Conservation (phyloP, 192 early-diverging fungal species). For the Linnemannia zychae region DNA sequence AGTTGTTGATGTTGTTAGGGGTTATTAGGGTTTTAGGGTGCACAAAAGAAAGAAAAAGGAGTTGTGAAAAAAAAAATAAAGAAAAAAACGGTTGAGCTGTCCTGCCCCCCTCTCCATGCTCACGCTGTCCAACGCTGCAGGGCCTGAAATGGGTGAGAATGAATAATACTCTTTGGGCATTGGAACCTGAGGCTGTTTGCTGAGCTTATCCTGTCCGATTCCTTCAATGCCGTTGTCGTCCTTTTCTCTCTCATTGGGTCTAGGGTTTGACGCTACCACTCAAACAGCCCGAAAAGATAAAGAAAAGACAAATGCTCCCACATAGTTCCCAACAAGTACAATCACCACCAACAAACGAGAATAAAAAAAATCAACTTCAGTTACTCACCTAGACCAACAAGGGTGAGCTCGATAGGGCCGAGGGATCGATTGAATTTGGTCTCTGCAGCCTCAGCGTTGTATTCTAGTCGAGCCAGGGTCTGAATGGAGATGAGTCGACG, state of each 20-base stretch:
- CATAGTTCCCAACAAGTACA: not conserved
- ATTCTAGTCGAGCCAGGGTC: constrained; percentile 46
- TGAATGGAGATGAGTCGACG: constrained; percentile 48
- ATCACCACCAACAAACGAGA: not conserved
- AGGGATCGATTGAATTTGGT: constrained; percentile 51
- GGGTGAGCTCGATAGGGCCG: constrained; percentile 47
- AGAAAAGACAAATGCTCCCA: too few relatives aligned
- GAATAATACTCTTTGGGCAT: not conserved
- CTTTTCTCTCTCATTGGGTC: too few relatives aligned
- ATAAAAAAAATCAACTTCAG: not conserved
- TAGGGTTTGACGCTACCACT: too few relatives aligned
- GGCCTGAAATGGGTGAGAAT: not conserved
- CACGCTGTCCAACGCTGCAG: not conserved
- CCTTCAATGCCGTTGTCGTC: not conserved
- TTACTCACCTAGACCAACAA: constrained; percentile 50
- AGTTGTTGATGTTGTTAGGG: not conserved
- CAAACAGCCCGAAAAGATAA: too few relatives aligned
- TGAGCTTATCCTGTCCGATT: not conserved
- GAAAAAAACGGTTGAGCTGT: not conserved
- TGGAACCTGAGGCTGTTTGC: not conserved
- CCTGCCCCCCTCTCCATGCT: not conserved
- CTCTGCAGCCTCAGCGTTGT: constrained; percentile 48
- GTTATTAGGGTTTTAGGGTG: not conserved
- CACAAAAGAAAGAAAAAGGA: constrained; percentile 1
- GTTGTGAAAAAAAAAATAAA: not conserved